Conservation (phyloP, 352 stramenopile species). For the Pythium dissotocum region DNA sequence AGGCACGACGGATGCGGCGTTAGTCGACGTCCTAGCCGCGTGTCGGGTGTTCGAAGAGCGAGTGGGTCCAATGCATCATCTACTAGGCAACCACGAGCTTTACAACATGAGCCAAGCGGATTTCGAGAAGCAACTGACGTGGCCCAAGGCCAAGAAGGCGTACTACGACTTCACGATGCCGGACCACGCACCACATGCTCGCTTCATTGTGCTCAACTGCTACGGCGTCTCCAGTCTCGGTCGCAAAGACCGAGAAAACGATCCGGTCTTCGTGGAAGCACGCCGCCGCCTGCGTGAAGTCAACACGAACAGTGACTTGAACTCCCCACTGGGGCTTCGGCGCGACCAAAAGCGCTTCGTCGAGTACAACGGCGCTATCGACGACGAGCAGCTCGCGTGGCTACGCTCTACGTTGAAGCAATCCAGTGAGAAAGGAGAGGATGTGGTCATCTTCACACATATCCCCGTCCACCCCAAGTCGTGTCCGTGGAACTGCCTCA, state of each 20-base stretch:
- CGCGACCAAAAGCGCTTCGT: constrained; percentile 58
- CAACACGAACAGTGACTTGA: constrained; percentile 78
- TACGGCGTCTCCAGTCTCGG: constrained; percentile 73
- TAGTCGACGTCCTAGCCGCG: constrained; percentile 41
- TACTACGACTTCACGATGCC: constrained; percentile 73
- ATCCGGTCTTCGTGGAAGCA: constrained; percentile 51
- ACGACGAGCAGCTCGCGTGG: constrained; percentile 61
- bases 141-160: constrained; percentile 22
- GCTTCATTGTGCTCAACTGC: constrained; percentile 71
- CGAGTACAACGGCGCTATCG: constrained; percentile 76
- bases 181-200: constrained; percentile 36
- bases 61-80: constrained; percentile 67
- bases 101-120: constrained; percentile 66
- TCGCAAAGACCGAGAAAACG: constrained; percentile 24
- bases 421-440: constrained; percentile 32
- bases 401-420: constrained; percentile 38
- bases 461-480: constrained; percentile 56
- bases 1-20: constrained; percentile 42
- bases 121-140: constrained; percentile 51
- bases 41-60: constrained; percentile 45
- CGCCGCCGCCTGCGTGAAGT: constrained; percentile 35
- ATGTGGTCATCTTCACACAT: constrained; percentile 79
- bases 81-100: constrained; percentile 86
- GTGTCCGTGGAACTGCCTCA: constrained; percentile 34
- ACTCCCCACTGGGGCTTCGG: constrained; percentile 59